Conservation (phyloP, 2,329 filamentous ascomycete genomes). For the Alternaria brassicae region DNA sequence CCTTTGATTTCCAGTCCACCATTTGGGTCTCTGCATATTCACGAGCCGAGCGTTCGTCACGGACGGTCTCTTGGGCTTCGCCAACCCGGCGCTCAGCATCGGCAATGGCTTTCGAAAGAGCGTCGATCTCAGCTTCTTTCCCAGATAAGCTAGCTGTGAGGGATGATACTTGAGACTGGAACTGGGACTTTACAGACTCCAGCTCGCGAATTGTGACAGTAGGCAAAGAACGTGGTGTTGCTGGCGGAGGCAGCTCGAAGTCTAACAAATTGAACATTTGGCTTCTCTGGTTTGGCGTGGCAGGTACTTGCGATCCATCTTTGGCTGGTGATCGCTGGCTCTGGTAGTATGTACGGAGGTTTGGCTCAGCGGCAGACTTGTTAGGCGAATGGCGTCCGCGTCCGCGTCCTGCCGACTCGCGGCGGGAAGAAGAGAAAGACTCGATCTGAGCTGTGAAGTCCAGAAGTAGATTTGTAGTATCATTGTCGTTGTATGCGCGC, state of each 20-base stretch:
- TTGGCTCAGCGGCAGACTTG: conserved; percentile 58
- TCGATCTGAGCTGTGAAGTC: conserved; percentile 87
- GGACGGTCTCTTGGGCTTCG: conserved; percentile 80
- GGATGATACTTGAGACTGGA: conserved; percentile 92
- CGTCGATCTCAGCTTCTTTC: conserved; percentile 89
- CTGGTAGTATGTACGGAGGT: conserved; percentile 55
- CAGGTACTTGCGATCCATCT: conserved; percentile 33
- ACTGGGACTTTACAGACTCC: conserved; percentile 88
- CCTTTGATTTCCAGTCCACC: conserved; percentile 82
- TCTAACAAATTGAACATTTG: conserved; percentile 63
- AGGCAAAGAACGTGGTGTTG: conserved; percentile 89
- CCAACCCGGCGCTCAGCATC: conserved; percentile 94
- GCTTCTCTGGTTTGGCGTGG: conserved; percentile 43
- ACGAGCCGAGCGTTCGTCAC: conserved; percentile 74
- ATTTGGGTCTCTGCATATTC: conserved; percentile 79
- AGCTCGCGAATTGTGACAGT: conserved; percentile 90
- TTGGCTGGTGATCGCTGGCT: conserved; percentile 46
- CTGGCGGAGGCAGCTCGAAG: conserved; percentile 91
- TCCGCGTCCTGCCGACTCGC: conserved; percentile 47
- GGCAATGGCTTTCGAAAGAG: conserved; percentile 82
- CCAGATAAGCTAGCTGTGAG: conserved; percentile 90
- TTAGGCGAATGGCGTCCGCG: conserved; percentile 57
- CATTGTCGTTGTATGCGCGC: conserved; percentile 56
- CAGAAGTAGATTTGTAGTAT: conserved; percentile 79
- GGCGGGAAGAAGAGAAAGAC: conserved; percentile 55